Evolutionary conservation across 495 filamentous ascomycete genomes (phyloP).

Genomic region (Penicillium angulare): DNA sequence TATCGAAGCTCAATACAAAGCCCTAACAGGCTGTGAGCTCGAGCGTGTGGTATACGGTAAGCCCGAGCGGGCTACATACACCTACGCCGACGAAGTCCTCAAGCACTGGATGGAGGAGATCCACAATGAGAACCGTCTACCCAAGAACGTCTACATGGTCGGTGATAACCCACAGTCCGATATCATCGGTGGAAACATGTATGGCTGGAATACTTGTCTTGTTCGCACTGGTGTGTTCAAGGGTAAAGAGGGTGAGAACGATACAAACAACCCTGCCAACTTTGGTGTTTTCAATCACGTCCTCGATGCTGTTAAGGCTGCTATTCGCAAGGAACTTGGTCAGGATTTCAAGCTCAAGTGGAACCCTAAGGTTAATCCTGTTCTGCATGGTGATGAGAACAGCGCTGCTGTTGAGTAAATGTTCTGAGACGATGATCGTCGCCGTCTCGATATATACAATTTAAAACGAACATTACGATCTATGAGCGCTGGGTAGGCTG

Average conservation of each 20-base stretch:
- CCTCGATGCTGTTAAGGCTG: constrained; percentile 52
- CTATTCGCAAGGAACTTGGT: constrained; percentile 55
- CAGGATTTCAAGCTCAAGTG: constrained; percentile 58
- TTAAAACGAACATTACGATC: neutral
- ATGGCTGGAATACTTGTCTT: constrained; percentile 77
- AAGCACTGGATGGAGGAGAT: constrained; percentile 73
- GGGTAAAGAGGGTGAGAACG: constrained; percentile 52
- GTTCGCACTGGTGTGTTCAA: constrained; percentile 62
- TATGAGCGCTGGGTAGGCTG: neutral
- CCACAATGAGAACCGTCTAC: constrained; percentile 68
- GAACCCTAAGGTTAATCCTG: constrained; percentile 62
- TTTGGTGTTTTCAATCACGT: constrained; percentile 59
- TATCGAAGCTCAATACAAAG: constrained; percentile 76
- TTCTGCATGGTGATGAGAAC: constrained; percentile 55
- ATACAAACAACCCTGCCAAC: constrained; percentile 55
- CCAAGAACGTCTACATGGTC: constrained; percentile 77
- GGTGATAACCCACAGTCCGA: constrained; percentile 79
- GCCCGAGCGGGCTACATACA: constrained; percentile 76
- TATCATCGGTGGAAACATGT: constrained; percentile 77
- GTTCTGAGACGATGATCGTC: neutral
- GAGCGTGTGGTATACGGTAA: constrained; percentile 86
- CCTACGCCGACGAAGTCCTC: constrained; percentile 76
- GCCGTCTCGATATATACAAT: neutral
- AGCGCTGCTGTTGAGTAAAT: constrained; percentile 54
- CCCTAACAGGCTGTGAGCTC: constrained; percentile 68